A percentile compares a stretch with the other conserved stretches of the same genome.
phyloP scores from a whole-genome alignment of 1,139 yeast genomes.

The Suhomyces taliae region DNA sequence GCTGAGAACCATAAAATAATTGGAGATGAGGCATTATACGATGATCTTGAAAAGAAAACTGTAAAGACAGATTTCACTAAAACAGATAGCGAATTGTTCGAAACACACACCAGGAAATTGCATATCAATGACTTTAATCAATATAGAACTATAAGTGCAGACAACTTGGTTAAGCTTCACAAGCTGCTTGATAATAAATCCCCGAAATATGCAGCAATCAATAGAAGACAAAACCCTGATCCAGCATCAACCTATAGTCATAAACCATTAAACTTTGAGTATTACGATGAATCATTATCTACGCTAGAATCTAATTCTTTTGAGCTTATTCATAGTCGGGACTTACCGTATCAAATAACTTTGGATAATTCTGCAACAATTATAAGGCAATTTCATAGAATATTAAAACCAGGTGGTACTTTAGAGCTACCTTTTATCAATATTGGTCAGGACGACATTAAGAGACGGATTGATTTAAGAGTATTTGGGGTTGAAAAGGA shows the following conservation, averaged over 20 bases:
- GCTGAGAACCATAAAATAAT: constrained; percentile 27
- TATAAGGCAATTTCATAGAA: constrained; percentile 35
- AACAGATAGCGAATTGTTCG: constrained; percentile 27
- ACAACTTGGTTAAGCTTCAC: constrained; percentile 32
- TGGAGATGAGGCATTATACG: constrained; percentile 10
- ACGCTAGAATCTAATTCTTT: constrained; percentile 33
- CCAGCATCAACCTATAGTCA: constrained; percentile 22
- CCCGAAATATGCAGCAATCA: constrained; percentile 18
- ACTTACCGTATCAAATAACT: constrained; percentile 34
- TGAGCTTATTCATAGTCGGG: constrained; percentile 39
- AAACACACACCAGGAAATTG: constrained; percentile 27
- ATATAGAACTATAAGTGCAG: constrained; percentile 25
- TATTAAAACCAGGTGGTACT: constrained; percentile 37
- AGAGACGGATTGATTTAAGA: constrained; percentile 7
- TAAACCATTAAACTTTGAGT: constrained; percentile 41
- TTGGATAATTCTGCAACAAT: constrained; percentile 26
- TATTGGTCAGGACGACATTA: constrained; percentile 15
- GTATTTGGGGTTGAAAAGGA: background rate
- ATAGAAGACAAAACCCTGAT: constrained; percentile 17
- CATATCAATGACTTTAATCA: constrained; percentile 28
- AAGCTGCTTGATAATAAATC: constrained; percentile 24
- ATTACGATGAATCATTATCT: constrained; percentile 29
- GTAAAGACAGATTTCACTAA: constrained; percentile 22
- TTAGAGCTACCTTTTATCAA: constrained; percentile 34
- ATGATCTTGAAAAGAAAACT: constrained; percentile 14